Evolutionary conservation across 306 rosid species (phyloP), one percentile per base, ranked within the genome.

Genomic region (Casuarina glauca): DNA sequence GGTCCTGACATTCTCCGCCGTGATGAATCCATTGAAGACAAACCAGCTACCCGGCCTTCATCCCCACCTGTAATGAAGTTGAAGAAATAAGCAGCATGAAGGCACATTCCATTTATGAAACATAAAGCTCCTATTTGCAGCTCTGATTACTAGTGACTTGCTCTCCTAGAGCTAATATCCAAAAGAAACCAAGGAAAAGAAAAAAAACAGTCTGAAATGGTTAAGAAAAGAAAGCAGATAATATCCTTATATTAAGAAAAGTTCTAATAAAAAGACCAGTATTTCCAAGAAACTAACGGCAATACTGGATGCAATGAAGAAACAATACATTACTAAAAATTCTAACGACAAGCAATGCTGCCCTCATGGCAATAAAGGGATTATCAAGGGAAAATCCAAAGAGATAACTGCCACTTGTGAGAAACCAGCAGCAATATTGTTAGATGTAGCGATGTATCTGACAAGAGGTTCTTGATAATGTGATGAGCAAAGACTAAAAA

Each of bases 1-100:
- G 92, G 91, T 63, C 90, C 93, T 0, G 96, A 80, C 80, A 86
- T 84, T 84, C 97, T 91, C 62, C 96, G 86, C 81, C 96, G 82
- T 1, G 92, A 87, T 60, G 97, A 79, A 90, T 94, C 98, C 84
- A 76, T 69, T 6, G 95, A 87, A 76, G 89, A 80, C 78, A 90
- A 69, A 77, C 93, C 97, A 78, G 93, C 84, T 39, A 82, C 90
- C 51, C 89, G 88, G 11, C 88, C 94, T 50, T 90, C 98, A 79
- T 89, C 98, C 82, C 82, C 90, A 43, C 86, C 98, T 90, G 85
- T 16, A 51, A 64, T 54, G 58, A 57, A 77, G 74, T 61, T 50
- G 72, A 9, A 70, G 19, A 80, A 79, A 76, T 51, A 75, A 53
- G 57, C 35, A 63, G 7, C 52, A 63, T 15, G 10, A 46, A 52